These are phyloP conservation scores for Phtheirospermum japonicum DNA, from an alignment of 257 asterid genomes.

Conservation along the genomic window DNA sequence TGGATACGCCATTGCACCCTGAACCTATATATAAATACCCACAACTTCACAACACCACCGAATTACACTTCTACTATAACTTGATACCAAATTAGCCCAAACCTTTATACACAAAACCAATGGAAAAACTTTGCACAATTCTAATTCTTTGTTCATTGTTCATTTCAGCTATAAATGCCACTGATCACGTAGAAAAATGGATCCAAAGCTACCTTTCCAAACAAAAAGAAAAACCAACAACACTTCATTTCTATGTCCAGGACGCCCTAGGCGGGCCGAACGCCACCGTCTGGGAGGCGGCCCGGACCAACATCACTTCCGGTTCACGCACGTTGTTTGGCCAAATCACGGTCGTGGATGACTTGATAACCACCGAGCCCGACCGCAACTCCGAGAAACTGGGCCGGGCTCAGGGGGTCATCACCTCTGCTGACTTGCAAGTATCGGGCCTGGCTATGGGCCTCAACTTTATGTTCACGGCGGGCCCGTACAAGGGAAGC, in stretches of 20 bases:
- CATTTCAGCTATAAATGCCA: neutral
- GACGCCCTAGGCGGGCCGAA: neutral
- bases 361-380: conserved; percentile 7
- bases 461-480: conserved; percentile 14
- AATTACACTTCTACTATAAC: too few species aligned
- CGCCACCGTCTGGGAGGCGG: conserved; percentile 14
- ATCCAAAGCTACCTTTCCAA: neutral
- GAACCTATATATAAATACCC: too few species aligned
- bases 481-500: conserved; percentile 23
- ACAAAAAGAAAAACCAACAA: neutral
- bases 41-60: too few species aligned
- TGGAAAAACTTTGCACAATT: too few species aligned
- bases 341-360: conserved; percentile 19
- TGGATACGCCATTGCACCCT: too few species aligned
- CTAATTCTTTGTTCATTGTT: conserved; percentile 8
- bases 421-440: conserved; percentile 7
- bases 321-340: neutral
- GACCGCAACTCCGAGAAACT: neutral
- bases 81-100: too few species aligned
- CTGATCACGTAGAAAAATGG: neutral
- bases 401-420: conserved; percentile 28
- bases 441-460: neutral
- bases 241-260: neutral
- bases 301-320: neutral
- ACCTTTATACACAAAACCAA: too few species aligned